Evolutionary conservation across 306 rosid species (phyloP), one percentile per base, ranked within the genome.

Genomic region (Begonia masoniana): DNA sequence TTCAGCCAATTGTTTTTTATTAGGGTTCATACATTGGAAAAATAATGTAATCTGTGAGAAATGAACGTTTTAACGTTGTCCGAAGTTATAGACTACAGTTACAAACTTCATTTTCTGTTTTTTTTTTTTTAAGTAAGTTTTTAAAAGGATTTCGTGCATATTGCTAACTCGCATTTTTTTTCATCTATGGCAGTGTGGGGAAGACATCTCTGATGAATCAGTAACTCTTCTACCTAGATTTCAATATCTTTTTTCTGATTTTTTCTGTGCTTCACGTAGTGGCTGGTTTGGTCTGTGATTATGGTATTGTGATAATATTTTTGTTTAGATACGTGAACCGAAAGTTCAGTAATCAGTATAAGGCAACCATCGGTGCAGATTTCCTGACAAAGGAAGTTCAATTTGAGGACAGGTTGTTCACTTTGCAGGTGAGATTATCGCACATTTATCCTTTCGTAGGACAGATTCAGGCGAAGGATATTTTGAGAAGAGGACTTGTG

Each of bases 321-420:
- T 47, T 48, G 58, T 58, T 41, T 67, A 92, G 99, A 83, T 92
- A 92, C 64, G 99, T 92, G 80, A 92, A 92, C 68, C 95, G 88
- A 26, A 92, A 92, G 75, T 92, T 92, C 62, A 92, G 99, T 53
- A 92, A 92, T 79, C 99, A 92, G 82, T 92, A 92, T 64, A 92
- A 92, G 68, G 99, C 99, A 13, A 92, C 99, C 19, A 92, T 86
- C 45, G 99, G 99, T 67, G 99, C 99, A 12, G 99, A 92, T 79
- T 92, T 92, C 72, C 93, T 92, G 52, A 92, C 99, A 49, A 86
- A 92, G 83, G 99, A 92, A 77, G 95, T 92, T 79, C 99, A 86
- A 53, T 84, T 92, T 68, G 99, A 92, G 60, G 99, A 92, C 54
- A 81, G 99, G 78, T 71, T 86, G 70, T 92, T 92, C 82, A 92